phyloP scores from a whole-genome alignment of 208 protist species.

The Wallacemonas sp. region DNA sequence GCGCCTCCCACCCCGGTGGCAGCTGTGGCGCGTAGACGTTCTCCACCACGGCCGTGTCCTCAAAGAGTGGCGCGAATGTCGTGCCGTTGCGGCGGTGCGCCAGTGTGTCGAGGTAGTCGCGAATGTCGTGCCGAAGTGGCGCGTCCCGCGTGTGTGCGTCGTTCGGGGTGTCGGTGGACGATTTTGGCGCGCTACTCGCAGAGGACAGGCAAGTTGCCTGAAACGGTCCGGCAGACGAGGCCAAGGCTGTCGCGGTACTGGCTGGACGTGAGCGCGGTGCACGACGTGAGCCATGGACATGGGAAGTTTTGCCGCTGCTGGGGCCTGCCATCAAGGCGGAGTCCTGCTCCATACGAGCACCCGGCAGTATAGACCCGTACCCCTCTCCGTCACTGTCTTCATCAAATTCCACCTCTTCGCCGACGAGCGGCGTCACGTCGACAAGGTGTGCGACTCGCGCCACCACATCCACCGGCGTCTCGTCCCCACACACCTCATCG shows the following conservation, averaged over 20 bases:
- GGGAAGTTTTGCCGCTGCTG: no score
- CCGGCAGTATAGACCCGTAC: constrained; percentile 68
- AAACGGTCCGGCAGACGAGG: no score
- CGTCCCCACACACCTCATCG: neutral
- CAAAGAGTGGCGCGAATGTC: neutral
- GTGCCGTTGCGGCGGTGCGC: neutral
- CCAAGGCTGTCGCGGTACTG: no score
- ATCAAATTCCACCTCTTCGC: constrained; percentile 55
- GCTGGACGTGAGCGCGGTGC: no score
- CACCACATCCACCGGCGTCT: constrained; percentile 47
- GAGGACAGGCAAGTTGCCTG: no score
- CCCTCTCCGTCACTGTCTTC: constrained; percentile 85
- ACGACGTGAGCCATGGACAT: no score
- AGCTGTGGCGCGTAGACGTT: neutral
- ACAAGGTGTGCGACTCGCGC: constrained; percentile 35
- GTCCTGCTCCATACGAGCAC: neutral
- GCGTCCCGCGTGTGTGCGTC: constrained; percentile 10
- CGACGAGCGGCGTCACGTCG: constrained; percentile 60
- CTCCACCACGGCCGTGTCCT: neutral
- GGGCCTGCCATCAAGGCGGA: no score
- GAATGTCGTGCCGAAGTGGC: constrained; percentile 66
- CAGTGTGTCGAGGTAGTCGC: constrained; percentile 37
- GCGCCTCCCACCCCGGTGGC: constrained; percentile 34
- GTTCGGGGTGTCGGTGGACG: neutral
- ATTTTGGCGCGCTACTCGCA: no score